phyloP scores from a whole-genome alignment of 2,329 filamentous ascomycete species.

The Arthrobotrys pseudoclavata region DNA sequence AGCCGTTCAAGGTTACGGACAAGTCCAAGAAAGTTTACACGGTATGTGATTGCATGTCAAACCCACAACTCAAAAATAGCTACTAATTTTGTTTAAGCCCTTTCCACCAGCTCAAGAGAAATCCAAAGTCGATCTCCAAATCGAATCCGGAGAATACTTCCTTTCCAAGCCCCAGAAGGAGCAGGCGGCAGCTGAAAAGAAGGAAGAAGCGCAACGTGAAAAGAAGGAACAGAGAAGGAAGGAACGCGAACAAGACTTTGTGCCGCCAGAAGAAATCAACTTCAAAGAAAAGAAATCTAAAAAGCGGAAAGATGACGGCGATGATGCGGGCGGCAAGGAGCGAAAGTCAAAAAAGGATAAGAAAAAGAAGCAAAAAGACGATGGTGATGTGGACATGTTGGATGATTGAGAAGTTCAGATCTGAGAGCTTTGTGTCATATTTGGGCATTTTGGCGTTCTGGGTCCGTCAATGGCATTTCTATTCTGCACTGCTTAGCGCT shows the following conservation, averaged over 20 bases:
- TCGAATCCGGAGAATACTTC: slow-evolving; percentile 98
- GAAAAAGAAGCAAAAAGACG: slow-evolving; percentile 48
- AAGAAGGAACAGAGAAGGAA: slow-evolving; percentile 90
- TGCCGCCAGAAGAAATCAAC: slow-evolving; percentile 80
- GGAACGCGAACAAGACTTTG: slow-evolving; percentile 86
- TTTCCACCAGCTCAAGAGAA: slow-evolving; percentile 98
- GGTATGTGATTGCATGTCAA: slow-evolving; percentile 44
- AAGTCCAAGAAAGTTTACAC: slow-evolving; percentile 96
- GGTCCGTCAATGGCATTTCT: slow-evolving; percentile 23
- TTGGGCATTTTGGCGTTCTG: slow-evolving; percentile 52
- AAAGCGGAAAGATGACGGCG: slow-evolving; percentile 52
- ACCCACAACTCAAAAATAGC: not conserved
- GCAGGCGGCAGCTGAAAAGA: slow-evolving; percentile 80
- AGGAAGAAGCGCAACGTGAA: slow-evolving; percentile 84
- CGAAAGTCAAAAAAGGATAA: slow-evolving; percentile 56
- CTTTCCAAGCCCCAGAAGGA: slow-evolving; percentile 93
- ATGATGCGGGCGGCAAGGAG: slow-evolving; percentile 28
- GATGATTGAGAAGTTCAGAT: slow-evolving; percentile 22
- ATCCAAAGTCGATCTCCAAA: slow-evolving; percentile 98
- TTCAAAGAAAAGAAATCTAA: slow-evolving; percentile 55
- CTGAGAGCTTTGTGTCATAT: not conserved
- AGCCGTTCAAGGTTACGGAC: slow-evolving; percentile 88
- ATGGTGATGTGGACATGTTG: slow-evolving; percentile 33
- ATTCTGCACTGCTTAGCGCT: slow-evolving; percentile 48
- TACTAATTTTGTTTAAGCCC: slow-evolving; percentile 68